phyloP scores from a whole-genome alignment of 768 basidiomycete species.

The Tulasnella sp. region DNA sequence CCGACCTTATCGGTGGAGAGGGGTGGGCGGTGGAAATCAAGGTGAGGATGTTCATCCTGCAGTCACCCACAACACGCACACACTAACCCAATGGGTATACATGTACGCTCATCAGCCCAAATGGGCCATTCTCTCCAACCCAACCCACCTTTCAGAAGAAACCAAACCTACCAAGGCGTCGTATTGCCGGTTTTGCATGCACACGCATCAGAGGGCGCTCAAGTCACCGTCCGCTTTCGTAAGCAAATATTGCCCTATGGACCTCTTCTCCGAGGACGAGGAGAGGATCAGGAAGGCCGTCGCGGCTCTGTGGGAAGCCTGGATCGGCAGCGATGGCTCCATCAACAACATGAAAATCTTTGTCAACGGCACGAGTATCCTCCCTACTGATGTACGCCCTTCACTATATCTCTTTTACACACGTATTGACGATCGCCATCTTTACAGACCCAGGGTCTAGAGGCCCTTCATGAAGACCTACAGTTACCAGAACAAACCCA shows the following conservation, averaged over 20 bases:
- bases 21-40: conserved; percentile 78
- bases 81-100: no score
- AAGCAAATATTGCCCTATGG: conserved; percentile 71
- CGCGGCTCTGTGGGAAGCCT: conserved; percentile 55
- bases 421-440: neutral
- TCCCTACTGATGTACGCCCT: conserved; percentile 41
- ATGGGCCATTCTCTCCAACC: conserved; percentile 82
- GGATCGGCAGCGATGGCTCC: conserved; percentile 49
- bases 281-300: conserved; percentile 53
- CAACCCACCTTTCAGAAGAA: conserved; percentile 43
- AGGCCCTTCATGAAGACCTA: neutral
- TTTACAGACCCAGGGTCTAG: neutral
- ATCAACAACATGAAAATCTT: conserved; percentile 81
- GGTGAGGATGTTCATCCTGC: no score
- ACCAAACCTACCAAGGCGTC: conserved; percentile 48
- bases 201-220: conserved; percentile 42
- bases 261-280: conserved; percentile 66
- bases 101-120: no score
- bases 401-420: neutral
- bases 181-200: conserved; percentile 89
- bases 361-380: conserved; percentile 45
- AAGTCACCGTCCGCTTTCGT: conserved; percentile 28
- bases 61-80: no score
- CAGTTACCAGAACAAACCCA: neutral
- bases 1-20: conserved; percentile 58